These are phyloP conservation scores for Cylindricascospora bacillispora DNA, from an alignment of 1,139 yeast species.

Conservation along the genomic window DNA sequence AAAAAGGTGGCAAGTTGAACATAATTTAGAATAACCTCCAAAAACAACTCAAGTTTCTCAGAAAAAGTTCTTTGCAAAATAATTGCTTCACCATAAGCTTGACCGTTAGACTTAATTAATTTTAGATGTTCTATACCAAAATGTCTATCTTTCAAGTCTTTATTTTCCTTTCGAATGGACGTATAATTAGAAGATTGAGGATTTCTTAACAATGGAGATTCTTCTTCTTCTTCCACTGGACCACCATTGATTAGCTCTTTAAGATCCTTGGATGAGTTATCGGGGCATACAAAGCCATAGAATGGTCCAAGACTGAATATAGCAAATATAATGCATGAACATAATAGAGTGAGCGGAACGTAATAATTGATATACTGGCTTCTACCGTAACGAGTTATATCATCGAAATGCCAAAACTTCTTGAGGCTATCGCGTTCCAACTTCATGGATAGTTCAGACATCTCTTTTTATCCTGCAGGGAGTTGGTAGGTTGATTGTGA, in stretches of 20 bases:
- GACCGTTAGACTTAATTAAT: slow-evolving; percentile 11
- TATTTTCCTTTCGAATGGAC: slow-evolving; percentile 1
- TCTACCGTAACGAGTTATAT: slow-evolving; percentile 17
- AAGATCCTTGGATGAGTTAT: not conserved
- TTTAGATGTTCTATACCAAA: slow-evolving; percentile 14
- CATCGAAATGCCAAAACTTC: slow-evolving; percentile 16
- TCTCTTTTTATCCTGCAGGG: too few species aligned
- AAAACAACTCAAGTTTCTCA: slow-evolving; percentile 41
- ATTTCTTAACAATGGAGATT: slow-evolving; percentile 1
- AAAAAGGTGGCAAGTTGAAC: slow-evolving; percentile 32
- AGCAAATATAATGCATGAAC: not conserved
- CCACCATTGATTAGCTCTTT: too few species aligned
- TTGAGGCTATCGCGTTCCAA: too few species aligned
- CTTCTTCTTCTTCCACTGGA: slow-evolving; percentile 5
- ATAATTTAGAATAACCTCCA: slow-evolving; percentile 38
- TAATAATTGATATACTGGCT: slow-evolving; percentile 11
- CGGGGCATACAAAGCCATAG: not conserved
- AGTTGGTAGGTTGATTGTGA: too few species aligned
- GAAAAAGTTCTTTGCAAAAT: slow-evolving; percentile 32
- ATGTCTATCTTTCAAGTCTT: slow-evolving; percentile 13
- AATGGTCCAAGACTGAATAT: not conserved
- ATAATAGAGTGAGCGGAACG: slow-evolving; percentile 8
- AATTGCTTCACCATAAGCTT: slow-evolving; percentile 13
- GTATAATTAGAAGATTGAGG: slow-evolving; percentile 2
- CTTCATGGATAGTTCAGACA: too few species aligned